Evolutionary conservation across 768 basidiomycete genomes (phyloP).

Genomic region (Pisolithus orientalis): DNA sequence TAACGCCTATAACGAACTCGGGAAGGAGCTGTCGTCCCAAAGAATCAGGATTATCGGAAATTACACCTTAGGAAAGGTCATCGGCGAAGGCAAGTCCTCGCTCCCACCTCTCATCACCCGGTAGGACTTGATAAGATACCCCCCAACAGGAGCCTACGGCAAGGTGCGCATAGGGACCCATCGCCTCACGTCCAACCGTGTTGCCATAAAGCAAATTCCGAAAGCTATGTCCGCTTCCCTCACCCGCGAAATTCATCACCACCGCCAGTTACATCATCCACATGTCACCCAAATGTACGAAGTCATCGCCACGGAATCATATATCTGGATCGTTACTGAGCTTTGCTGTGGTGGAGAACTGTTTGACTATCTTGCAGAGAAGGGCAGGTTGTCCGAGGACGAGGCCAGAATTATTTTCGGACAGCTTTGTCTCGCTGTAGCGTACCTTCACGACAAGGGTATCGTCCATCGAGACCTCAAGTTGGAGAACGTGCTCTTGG

Average conservation of each 20-base stretch:
- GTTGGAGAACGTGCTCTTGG: constrained; percentile 88
- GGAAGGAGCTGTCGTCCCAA: constrained; percentile 88
- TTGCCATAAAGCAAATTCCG: constrained; percentile 97
- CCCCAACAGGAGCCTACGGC: constrained; percentile 76
- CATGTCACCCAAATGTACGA: constrained; percentile 95
- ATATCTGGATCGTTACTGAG: constrained; percentile 97
- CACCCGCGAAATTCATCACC: constrained; percentile 97
- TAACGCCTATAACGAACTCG: constrained; percentile 94
- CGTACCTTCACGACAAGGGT: constrained; percentile 85
- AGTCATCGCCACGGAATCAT: constrained; percentile 92
- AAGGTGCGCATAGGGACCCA: constrained; percentile 94
- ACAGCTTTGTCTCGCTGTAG: constrained; percentile 91
- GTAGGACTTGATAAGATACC: constrained; percentile 16
- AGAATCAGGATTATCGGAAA: constrained; percentile 91
- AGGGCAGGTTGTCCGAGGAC: constrained; percentile 77
- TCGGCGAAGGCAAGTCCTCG: constrained; percentile 77
- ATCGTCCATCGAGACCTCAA: constrained; percentile 97
- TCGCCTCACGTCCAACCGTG: constrained; percentile 83
- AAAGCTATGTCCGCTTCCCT: constrained; percentile 87
- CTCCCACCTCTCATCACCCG: constrained; percentile 8
- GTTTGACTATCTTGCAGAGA: constrained; percentile 96
- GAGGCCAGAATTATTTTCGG: constrained; percentile 89
- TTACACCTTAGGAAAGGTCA: constrained; percentile 89
- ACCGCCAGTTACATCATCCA: constrained; percentile 93
- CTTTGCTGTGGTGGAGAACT: constrained; percentile 96